phyloP scores from a whole-genome alignment of 2,329 filamentous ascomycete species.

The Calonectria pseudoreteaudii region DNA sequence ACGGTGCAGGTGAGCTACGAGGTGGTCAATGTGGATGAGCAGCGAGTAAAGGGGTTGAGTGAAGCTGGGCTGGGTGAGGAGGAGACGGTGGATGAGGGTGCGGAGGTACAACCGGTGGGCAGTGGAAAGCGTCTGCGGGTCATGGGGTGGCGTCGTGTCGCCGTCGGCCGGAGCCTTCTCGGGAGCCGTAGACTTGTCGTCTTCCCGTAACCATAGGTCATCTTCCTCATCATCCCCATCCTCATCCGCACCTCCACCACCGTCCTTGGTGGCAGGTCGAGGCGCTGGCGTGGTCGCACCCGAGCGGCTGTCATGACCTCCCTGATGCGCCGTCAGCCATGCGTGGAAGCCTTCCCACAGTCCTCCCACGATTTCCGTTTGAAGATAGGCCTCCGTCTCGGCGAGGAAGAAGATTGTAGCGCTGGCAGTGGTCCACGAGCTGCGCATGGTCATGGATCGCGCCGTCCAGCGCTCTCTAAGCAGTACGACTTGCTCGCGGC shows the following conservation, averaged over 20 bases:
- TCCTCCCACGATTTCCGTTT: conserved; percentile 86
- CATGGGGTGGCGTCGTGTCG: conserved; percentile 60
- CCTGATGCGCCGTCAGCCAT: conserved; percentile 71
- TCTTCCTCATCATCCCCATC: conserved; percentile 33
- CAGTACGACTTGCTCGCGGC: conserved; percentile 69
- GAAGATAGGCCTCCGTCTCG: conserved; percentile 88
- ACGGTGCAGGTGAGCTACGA: conserved; percentile 81
- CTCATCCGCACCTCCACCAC: conserved; percentile 9
- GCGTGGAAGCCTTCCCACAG: conserved; percentile 83
- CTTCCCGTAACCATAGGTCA: conserved; percentile 45
- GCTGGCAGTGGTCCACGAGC: conserved; percentile 90
- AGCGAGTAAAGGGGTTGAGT: conserved; percentile 74
- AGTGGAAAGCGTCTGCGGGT: conserved; percentile 85
- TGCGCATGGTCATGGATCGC: conserved; percentile 77
- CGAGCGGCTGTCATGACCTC: conserved; percentile 43
- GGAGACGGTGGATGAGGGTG: conserved; percentile 73
- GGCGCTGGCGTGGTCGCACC: conserved; percentile 39
- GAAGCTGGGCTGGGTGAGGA: conserved; percentile 73
- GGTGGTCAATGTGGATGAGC: conserved; percentile 81
- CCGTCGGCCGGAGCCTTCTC: conserved; percentile 39
- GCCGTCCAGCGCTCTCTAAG: conserved; percentile 73
- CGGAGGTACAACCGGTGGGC: conserved; percentile 84
- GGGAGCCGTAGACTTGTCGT: conserved; percentile 20
- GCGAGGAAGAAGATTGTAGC: conserved; percentile 90
- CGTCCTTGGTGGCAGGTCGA: conserved; percentile 22